A percentile compares a stretch with the other conserved stretches of the same genome.
phyloP scores from a whole-genome alignment of 495 filamentous ascomycete genomes.

The Collariella sp. region DNA sequence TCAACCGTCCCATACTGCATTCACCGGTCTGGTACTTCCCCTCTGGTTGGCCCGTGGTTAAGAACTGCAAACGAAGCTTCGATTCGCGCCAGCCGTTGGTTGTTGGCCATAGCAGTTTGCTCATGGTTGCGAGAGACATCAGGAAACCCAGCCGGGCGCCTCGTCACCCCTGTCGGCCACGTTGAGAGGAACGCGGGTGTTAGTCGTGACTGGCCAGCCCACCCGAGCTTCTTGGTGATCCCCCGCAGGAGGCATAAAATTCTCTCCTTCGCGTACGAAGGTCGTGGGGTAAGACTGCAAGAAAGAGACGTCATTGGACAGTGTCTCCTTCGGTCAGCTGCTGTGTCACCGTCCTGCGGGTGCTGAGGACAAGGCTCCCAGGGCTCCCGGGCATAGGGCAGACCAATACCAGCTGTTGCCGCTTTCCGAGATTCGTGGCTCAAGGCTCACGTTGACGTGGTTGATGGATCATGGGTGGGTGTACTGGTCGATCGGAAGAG shows the following conservation, averaged over 20 bases:
- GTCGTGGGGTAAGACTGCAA: not conserved
- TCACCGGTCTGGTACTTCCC: slow-evolving; percentile 15
- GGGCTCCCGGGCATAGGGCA: not conserved
- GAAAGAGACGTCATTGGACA: slow-evolving; percentile 8
- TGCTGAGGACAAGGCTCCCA: not conserved
- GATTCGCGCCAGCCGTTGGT: not conserved
- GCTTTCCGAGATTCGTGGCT: not conserved
- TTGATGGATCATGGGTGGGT: no score
- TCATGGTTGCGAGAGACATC: not conserved
- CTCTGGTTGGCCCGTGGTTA: slow-evolving; percentile 18
- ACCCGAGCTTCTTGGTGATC: not conserved
- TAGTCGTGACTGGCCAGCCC: slow-evolving; percentile 5
- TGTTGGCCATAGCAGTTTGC: not conserved
- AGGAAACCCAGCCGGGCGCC: slow-evolving; percentile 1
- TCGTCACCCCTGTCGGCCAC: not conserved
- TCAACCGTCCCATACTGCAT: slow-evolving; percentile 20
- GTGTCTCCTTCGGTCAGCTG: not conserved
- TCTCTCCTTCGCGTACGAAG: not conserved
- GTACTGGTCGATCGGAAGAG: no score
- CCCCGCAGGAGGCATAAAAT: slow-evolving; percentile 11
- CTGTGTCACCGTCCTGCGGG: slow-evolving; percentile 7
- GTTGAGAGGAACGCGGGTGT: not conserved
- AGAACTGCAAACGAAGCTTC: slow-evolving; percentile 1
- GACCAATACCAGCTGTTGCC: not conserved
- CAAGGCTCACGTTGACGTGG: no score